Evolutionary conservation across 345 rosid species (phyloP).

Genomic region (Rhodomyrtus tomentosa): DNA sequence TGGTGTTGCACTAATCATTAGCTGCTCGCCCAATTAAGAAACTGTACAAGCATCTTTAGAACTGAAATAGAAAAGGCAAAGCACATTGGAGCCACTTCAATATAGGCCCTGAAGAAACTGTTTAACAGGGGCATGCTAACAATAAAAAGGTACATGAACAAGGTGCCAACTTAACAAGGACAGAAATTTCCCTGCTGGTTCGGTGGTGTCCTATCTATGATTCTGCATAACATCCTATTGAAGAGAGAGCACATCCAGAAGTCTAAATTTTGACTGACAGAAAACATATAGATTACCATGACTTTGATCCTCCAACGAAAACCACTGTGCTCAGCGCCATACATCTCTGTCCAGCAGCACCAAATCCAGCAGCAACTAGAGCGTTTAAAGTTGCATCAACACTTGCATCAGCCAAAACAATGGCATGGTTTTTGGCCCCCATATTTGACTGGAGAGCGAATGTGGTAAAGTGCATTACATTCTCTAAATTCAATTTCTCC

Average conservation of each 20-base stretch:
- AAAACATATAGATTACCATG: conserved; percentile 43
- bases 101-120: background rate
- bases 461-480: background rate
- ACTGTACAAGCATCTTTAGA: background rate
- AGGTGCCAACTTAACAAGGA: background rate
- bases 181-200: background rate
- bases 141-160: background rate
- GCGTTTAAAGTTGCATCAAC: conserved; percentile 76
- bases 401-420: conserved; percentile 80
- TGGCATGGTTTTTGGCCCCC: conserved; percentile 97
- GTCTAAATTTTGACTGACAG: background rate
- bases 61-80: background rate
- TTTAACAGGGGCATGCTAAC: background rate
- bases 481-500: background rate
- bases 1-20: background rate
- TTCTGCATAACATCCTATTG: background rate
- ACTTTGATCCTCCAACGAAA: conserved; percentile 66
- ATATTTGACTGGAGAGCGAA: conserved; percentile 63
- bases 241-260: background rate
- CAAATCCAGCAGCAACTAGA: conserved; percentile 91
- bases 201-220: background rate
- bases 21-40: background rate
- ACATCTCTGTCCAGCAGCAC: conserved; percentile 99
- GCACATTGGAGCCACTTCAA: background rate
- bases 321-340: conserved; percentile 95